These are phyloP conservation scores for Nitzschia palea DNA, from an alignment of 108 stramenopile species.

Conservation along the genomic window DNA sequence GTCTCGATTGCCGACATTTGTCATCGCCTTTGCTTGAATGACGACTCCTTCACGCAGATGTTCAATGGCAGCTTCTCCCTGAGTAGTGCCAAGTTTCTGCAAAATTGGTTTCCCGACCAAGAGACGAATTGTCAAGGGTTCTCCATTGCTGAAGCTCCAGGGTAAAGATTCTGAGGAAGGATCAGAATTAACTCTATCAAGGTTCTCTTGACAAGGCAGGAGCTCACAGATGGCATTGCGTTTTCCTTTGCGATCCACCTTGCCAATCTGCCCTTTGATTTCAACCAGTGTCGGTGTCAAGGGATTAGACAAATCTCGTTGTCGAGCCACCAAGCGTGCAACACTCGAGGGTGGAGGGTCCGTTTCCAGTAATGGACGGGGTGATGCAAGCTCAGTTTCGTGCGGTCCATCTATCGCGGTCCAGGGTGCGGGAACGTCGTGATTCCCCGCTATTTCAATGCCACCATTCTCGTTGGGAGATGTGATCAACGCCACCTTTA, in stretches of 20 bases:
- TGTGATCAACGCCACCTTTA: neutral
- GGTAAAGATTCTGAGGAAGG: neutral
- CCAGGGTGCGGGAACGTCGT: neutral
- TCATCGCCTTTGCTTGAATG: slow-evolving; percentile 28
- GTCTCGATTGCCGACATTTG: slow-evolving; percentile 27
- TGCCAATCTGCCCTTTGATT: slow-evolving; percentile 23
- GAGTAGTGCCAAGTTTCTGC: slow-evolving; percentile 10
- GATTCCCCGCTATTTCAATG: neutral
- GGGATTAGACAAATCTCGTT: slow-evolving; percentile 29
- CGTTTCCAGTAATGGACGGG: slow-evolving; percentile 8
- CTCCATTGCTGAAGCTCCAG: slow-evolving; percentile 18
- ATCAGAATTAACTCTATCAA: neutral
- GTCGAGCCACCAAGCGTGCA: slow-evolving; percentile 10
- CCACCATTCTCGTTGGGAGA: neutral
- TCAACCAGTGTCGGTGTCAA: slow-evolving; percentile 5
- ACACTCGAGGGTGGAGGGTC: slow-evolving; percentile 13
- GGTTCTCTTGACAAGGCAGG: slow-evolving; percentile 11
- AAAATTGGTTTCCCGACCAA: slow-evolving; percentile 25
- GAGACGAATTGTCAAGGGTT: slow-evolving; percentile 29
- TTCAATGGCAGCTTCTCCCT: slow-evolving; percentile 18
- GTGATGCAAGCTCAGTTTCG: neutral
- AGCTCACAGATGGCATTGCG: slow-evolving; percentile 22
- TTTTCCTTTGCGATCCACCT: slow-evolving; percentile 21
- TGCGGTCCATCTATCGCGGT: neutral
- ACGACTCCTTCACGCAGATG: slow-evolving; percentile 21